phyloP scores from a whole-genome alignment of 768 basidiomycete species.

The Amanita inopinata region DNA sequence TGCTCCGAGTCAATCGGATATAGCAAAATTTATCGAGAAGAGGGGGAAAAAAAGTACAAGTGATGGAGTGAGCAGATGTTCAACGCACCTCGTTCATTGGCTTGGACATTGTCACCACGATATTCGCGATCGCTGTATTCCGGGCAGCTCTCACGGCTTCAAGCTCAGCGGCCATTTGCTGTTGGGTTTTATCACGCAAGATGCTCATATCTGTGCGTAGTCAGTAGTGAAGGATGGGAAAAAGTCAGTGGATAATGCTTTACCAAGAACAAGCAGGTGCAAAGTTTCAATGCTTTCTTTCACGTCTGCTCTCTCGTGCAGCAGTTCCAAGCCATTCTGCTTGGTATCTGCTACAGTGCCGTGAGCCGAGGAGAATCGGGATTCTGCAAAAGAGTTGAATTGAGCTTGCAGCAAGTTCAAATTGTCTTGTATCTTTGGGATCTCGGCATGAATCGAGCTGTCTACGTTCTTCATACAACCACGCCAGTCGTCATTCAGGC shows the following conservation, averaged over 20 bases:
- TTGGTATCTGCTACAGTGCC: no score
- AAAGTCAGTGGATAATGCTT: conserved; percentile 5
- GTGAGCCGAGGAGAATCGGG: neutral
- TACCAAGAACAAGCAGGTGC: conserved; percentile 33
- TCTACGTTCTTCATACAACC: neutral
- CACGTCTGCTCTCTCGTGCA: conserved; percentile 18
- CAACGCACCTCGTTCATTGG: conserved; percentile 1
- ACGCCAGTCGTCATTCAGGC: neutral
- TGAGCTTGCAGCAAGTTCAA: neutral
- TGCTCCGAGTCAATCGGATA: conserved; percentile 9
- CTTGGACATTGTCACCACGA: neutral
- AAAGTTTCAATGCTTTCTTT: conserved; percentile 26
- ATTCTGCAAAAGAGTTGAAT: neutral
- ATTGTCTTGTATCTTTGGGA: neutral
- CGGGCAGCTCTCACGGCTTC: conserved; percentile 32
- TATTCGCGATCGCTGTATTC: conserved; percentile 7
- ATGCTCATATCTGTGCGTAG: conserved; percentile 31
- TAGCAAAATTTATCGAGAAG: no score
- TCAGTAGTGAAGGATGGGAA: conserved; percentile 2
- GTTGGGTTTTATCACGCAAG: conserved; percentile 31
- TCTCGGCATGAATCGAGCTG: neutral
- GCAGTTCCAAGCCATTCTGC: conserved; percentile 1
- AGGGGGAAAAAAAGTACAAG: no score
- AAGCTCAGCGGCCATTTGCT: conserved; percentile 37
- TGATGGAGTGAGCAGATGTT: no score